Percentiles rank a stretch among this genome's conserved stretches.
phyloP scores from a whole-genome alignment of 768 basidiomycete genomes.

The Suillus decipiens region DNA sequence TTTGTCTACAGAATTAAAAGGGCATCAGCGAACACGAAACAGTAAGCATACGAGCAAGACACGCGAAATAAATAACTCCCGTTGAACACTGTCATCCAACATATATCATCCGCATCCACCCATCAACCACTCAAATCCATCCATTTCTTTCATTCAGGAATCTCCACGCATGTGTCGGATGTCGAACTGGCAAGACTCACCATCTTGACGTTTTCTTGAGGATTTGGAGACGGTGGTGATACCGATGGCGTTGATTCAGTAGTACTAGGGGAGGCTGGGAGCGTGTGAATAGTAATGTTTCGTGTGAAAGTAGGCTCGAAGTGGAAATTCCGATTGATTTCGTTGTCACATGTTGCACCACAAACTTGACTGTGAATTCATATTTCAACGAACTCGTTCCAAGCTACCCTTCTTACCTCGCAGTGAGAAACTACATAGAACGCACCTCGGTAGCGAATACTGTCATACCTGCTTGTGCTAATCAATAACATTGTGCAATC shows the following conservation, averaged over 20 bases:
- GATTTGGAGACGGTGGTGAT: slow-evolving; percentile 25
- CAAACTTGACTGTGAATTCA: too few species aligned
- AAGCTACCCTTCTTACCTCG: too few species aligned
- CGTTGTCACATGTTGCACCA: too few species aligned
- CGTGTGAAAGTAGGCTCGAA: background rate
- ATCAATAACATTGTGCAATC: too few species aligned
- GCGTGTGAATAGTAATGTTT: slow-evolving; percentile 23
- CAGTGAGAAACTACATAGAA: too few species aligned
- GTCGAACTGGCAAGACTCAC: slow-evolving; percentile 39
- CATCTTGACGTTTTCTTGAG: slow-evolving; percentile 44
- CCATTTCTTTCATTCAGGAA: slow-evolving; percentile 19
- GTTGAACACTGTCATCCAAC: slow-evolving; percentile 36
- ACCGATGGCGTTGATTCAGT: slow-evolving; percentile 10
- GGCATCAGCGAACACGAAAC: slow-evolving; percentile 22
- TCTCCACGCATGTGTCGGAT: slow-evolving; percentile 8
- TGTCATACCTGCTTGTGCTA: too few species aligned
- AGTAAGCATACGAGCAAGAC: background rate
- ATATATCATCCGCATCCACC: slow-evolving; percentile 34
- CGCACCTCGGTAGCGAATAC: too few species aligned
- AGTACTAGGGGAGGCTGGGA: slow-evolving; percentile 16
- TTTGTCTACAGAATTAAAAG: slow-evolving; percentile 59
- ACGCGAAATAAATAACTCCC: background rate
- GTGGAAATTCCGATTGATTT: background rate
- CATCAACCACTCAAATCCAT: slow-evolving; percentile 21
- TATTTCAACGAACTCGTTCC: too few species aligned